Percentiles rank a stretch among this genome's conserved stretches.
Evolutionary conservation across 2,329 filamentous ascomycete species (phyloP).

Genomic region (Nigrospora osmanthi): DNA sequence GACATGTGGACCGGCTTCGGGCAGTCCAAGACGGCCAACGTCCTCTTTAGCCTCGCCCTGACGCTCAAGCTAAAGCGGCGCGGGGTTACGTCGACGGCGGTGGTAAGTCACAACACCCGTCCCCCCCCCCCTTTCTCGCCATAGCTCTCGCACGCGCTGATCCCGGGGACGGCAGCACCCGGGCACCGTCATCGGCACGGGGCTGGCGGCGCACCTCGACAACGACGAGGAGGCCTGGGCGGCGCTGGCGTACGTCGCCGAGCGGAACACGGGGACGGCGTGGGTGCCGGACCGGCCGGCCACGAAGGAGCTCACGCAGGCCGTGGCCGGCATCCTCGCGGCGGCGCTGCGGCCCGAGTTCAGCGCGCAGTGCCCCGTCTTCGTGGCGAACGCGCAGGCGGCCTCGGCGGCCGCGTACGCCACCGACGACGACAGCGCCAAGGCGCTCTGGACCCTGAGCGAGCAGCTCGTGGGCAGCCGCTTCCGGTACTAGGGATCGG

Average conservation of each 20-base stretch:
- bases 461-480: not conserved
- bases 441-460: not conserved
- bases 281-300: too few species aligned
- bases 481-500: too few species aligned
- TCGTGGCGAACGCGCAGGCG: not conserved
- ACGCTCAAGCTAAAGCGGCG: constrained; percentile 23
- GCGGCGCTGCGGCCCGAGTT: too few species aligned
- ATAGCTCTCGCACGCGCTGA: too few species aligned
- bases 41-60: constrained; percentile 30
- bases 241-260: too few species aligned
- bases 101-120: constrained; percentile 5
- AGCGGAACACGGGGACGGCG: too few species aligned
- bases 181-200: constrained; percentile 6
- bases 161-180: not conserved
- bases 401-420: not conserved
- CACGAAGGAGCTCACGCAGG: too few species aligned
- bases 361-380: not conserved
- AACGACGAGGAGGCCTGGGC: not conserved
- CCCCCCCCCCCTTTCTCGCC: not conserved
- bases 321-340: too few species aligned
- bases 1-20: constrained; percentile 31
- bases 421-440: not conserved
- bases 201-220: not conserved
- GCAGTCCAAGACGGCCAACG: constrained; percentile 34
- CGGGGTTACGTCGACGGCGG: constrained; percentile 8